Evolutionary conservation across 441 rosid genomes (phyloP).

Genomic region (Francoa sonchifolia): DNA sequence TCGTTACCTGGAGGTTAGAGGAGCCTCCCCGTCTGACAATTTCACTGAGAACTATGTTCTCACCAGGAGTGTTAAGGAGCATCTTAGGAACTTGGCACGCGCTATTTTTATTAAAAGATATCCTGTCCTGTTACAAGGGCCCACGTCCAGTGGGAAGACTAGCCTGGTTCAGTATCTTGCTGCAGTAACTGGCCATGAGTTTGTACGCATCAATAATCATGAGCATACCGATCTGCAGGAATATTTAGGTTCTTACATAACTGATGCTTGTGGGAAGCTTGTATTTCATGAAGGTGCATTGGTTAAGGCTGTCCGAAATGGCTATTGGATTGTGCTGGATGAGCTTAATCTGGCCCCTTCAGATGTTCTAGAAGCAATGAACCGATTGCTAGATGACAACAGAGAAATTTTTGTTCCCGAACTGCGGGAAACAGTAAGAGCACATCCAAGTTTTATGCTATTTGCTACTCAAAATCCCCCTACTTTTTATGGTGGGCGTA

Average conservation of each 20-base stretch:
- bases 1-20: slow-evolving; percentile 31
- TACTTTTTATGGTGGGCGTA: slow-evolving; percentile 90
- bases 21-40: slow-evolving; percentile 23
- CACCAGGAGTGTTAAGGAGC: slow-evolving; percentile 66
- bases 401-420: slow-evolving; percentile 97
- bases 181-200: slow-evolving; percentile 68
- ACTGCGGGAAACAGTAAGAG: slow-evolving; percentile 55
- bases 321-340: slow-evolving; percentile 94
- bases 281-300: slow-evolving; percentile 87
- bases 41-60: slow-evolving; percentile 51
- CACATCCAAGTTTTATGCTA: slow-evolving; percentile 95
- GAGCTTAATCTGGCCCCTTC: slow-evolving; percentile 97
- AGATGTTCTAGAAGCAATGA: slow-evolving; percentile 92
- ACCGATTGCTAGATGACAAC: slow-evolving; percentile 92
- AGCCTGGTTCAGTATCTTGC: slow-evolving; percentile 99
- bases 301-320: slow-evolving; percentile 89
- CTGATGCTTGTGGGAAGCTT: slow-evolving; percentile 81
- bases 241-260: slow-evolving; percentile 82
- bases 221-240: slow-evolving; percentile 97
- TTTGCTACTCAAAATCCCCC: slow-evolving; percentile 99
- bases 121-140: slow-evolving; percentile 95
- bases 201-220: slow-evolving; percentile 92
- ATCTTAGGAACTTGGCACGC: slow-evolving; percentile 70
- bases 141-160: slow-evolving; percentile 97
- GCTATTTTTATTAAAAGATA: slow-evolving; percentile 76